These are phyloP conservation scores for Pseudonectria foliicola DNA, from an alignment of 2,329 filamentous ascomycete species.

Conservation along the genomic window DNA sequence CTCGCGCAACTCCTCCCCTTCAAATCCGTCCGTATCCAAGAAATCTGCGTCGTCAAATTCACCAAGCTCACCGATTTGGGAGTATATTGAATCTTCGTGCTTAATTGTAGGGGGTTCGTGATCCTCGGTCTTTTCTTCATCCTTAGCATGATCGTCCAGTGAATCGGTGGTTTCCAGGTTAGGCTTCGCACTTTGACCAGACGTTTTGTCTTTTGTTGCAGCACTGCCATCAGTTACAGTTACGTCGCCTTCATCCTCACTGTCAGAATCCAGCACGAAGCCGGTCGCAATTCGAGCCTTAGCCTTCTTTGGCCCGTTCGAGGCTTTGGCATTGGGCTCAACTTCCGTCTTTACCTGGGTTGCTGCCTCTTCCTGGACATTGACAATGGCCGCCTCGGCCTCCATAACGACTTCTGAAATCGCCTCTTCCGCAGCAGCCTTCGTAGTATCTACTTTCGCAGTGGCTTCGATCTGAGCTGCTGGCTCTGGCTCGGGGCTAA, in stretches of 20 bases:
- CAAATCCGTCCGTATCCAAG: conserved; percentile 42
- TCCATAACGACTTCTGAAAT: conserved; percentile 10
- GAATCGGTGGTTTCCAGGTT: conserved; percentile 12
- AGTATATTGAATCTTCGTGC: conserved; percentile 23
- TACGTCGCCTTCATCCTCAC: conserved; percentile 30
- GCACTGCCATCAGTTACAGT: conserved; percentile 4
- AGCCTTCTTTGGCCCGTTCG: conserved; percentile 9
- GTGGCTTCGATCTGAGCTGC: conserved; percentile 4
- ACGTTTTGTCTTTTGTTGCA: conserved; percentile 1
- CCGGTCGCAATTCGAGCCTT: conserved; percentile 34
- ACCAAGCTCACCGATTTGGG: conserved; percentile 30
- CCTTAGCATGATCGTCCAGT: conserved; percentile 17
- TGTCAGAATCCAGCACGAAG: conserved; percentile 65
- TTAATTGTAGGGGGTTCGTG: conserved; percentile 15
- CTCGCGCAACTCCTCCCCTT: conserved; percentile 59
- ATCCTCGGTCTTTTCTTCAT: conserved; percentile 11
- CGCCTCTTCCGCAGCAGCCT: background rate
- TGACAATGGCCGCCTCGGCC: conserved; percentile 9
- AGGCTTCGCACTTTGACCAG: conserved; percentile 17
- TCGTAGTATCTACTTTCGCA: too few species aligned
- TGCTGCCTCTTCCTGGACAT: conserved; percentile 6
- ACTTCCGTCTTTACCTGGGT: background rate
- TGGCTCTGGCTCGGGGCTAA: conserved; percentile 16
- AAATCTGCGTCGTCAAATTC: conserved; percentile 45
- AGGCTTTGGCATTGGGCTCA: conserved; percentile 26